Conservation (phyloP, 768 basidiomycete species). For the Xerocomus potaroensis region DNA sequence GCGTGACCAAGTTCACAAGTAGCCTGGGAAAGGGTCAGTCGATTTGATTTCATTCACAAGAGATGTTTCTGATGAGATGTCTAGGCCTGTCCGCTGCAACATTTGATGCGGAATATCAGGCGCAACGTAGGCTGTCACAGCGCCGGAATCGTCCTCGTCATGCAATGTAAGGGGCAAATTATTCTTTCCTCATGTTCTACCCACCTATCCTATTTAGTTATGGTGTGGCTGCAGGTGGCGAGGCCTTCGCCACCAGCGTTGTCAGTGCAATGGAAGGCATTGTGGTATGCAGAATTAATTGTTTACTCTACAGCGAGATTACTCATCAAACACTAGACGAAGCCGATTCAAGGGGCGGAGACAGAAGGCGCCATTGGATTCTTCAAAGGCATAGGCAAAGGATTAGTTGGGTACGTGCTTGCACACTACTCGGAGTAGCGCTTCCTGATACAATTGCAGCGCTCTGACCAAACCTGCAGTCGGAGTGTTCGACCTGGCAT, state of each 20-base stretch:
- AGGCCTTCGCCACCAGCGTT: conserved; percentile 89
- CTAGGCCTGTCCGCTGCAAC: conserved; percentile 93
- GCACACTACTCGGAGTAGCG: neutral
- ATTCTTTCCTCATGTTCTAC: neutral
- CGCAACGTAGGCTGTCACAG: conserved; percentile 80
- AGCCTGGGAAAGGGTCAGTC: conserved; percentile 88
- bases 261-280: conserved; percentile 96
- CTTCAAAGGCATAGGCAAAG: conserved; percentile 97
- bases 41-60: neutral
- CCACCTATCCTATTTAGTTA: conserved; percentile 49
- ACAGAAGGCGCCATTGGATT: conserved; percentile 92
- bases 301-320: neutral
- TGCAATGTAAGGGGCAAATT: conserved; percentile 62
- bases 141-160: conserved; percentile 93
- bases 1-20: conserved; percentile 96
- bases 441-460: conserved; percentile 35
- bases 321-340: conserved; percentile 54
- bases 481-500: conserved; percentile 93
- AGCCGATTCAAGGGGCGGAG: conserved; percentile 96
- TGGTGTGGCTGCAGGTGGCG: conserved; percentile 93
- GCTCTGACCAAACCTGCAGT: conserved; percentile 95
- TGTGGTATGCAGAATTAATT: conserved; percentile 49
- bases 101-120: conserved; percentile 94
- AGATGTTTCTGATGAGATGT: neutral
- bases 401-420: conserved; percentile 80